These are phyloP conservation scores for Septoria petroselini DNA, from an alignment of 2,329 filamentous ascomycete species.

Conservation along the genomic window DNA sequence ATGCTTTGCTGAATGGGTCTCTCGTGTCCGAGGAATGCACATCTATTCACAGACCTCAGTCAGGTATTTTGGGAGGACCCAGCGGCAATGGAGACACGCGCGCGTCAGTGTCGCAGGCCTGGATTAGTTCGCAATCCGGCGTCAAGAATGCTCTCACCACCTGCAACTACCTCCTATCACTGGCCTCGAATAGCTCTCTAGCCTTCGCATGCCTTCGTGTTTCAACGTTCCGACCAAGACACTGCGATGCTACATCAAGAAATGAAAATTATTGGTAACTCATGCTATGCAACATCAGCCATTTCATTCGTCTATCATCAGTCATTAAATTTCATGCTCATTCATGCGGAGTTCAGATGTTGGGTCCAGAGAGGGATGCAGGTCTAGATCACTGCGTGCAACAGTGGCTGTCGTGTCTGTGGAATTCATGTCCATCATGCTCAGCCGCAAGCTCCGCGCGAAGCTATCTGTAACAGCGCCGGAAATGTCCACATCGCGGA, in stretches of 20 bases:
- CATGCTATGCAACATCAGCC: no score
- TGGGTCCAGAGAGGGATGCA: conserved; percentile 9
- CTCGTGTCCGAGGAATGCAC: conserved; percentile 2
- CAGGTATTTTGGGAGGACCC: no score
- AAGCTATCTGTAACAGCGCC: conserved; percentile 43
- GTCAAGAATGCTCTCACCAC: no score
- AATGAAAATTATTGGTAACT: not conserved
- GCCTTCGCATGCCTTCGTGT: no score
- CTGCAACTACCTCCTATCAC: no score
- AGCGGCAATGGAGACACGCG: no score
- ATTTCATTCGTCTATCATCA: not conserved
- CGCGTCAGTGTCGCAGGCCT: no score
- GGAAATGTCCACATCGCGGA: conserved; percentile 39
- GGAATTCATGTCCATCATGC: conserved; percentile 33
- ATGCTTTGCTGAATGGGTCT: not conserved
- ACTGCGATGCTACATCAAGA: not conserved
- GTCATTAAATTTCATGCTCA: conserved; percentile 11
- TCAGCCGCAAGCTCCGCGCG: conserved; percentile 36
- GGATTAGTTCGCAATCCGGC: no score
- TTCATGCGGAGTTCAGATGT: conserved; percentile 9
- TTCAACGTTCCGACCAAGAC: no score
- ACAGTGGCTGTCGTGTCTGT: conserved; percentile 4
- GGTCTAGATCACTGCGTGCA: conserved; percentile 13
- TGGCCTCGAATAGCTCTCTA: no score
- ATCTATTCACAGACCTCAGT: conserved; percentile 1